Base-by-base conservation (phyloP, 2,329 filamentous ascomycete species). In the Clarireedia homoeocarpa region DNA sequence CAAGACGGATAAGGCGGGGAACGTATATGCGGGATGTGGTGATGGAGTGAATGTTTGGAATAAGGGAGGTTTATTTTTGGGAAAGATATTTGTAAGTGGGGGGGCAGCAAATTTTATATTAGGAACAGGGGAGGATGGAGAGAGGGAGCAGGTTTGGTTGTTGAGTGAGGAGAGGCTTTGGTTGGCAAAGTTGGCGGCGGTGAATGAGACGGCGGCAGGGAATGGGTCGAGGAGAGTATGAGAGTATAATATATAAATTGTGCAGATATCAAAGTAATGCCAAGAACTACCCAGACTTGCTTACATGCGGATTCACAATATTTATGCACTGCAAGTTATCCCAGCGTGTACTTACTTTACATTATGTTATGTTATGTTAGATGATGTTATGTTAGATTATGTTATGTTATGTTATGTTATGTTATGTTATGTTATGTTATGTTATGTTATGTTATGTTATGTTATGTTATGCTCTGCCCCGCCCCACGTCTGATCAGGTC, bases 31-130 rank as follows among this genome's bases (percentile, higher is more conserved):
- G 10, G 77, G 75, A 0, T 78, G 75, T 60, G 76, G 75, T 0
- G 79, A 81, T 62, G 79, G 79, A 0, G 70, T 82, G 15, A 74
- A 79, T 58, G 72, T 82, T n/a, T 82, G 77, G 76, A 74, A 71
- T 45, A 63, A 71, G 0, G 71, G 72, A 0, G 79, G 77, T 1
- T 71, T 67, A 2, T 61, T 79, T 17, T 73, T 86, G 61, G 71
- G 75, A 4, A 86, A 86, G 70, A 79, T 86, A 47, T 77, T 49
- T 3, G 51, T 63, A 2, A 4, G 17, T 4, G 62, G 57, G 17
- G 61, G 60, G 4, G 44, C 54, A 5, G 48, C 60, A 1, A 62
- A 63, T 46, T 58, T 63, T 10, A 45, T 50, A 15, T 45, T 63
- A 20, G 60, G 59, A 23, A 24, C 42, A 0, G 38, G 44, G 34